Base-by-base conservation (phyloP, 1,284 basidiomycete species). In the Moesziomyces sp. region DNA sequence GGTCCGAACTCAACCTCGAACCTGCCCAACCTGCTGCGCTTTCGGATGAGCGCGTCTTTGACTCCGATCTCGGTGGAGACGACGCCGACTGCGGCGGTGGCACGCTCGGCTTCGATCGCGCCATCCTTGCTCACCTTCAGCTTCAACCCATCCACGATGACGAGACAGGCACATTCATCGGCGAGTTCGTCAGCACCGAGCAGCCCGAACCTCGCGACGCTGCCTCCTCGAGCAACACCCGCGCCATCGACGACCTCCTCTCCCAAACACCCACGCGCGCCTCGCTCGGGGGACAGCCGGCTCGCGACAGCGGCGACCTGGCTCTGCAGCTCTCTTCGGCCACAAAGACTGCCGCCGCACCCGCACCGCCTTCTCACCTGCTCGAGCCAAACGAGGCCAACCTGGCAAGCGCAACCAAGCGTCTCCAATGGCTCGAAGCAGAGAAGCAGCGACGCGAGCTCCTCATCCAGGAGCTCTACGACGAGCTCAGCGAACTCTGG, bases 401-500 rank as follows among this genome's bases (percentile, higher is more conserved):
- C 46, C 53, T 78, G 30, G 47, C 65, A 5, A 55, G 46, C 11
- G 73, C 74, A 2, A 57, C 63, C 3, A 55, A 52, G 18, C 71
- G 61, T 51, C 40, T 65, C 8, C 55, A 63, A 18, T 67, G 60
- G 59, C 71, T 84, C 24, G 79, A 81, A 46, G 56, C 57, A 14
- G 81, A 82, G 46, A 83, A 80, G 68, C 51, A 59, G 38, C 52
- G 72, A 38, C 70, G 82, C 23, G 80, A 82, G 58, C 63, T 68
- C 50, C 58, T 67, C 46, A 83, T 84, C 45, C 82, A 84, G 62
- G 54, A 72, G 11, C 58, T 82, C 7, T 84, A 83, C 63, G 82
- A 84, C 54, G 80, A 84, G 60, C 71, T 84, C 23, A 74, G 70
- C 52, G 74, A 75, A 62, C 71, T 84, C n/a, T 84, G 82, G 82